These are phyloP conservation scores for Chenopodium suecicum DNA, from an alignment of 148 eudicot genomes.

Conservation along the genomic window DNA sequence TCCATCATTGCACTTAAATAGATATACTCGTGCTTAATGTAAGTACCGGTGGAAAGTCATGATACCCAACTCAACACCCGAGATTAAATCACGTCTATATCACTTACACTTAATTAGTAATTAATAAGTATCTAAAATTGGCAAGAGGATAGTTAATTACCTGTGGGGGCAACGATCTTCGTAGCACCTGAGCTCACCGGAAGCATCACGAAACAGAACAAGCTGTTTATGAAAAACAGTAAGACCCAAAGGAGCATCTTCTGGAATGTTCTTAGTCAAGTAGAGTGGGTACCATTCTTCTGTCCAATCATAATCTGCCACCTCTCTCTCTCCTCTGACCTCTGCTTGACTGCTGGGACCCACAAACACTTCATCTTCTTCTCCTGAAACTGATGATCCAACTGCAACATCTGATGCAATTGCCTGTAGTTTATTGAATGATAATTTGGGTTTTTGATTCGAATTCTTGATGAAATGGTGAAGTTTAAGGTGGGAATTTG, in stretches of 20 bases:
- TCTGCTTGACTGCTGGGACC: conserved; percentile 27
- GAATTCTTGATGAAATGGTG: not conserved
- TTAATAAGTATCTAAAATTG: no score
- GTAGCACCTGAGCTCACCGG: conserved; percentile 56
- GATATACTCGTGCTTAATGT: no score
- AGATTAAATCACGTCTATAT: not conserved
- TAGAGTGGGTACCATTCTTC: conserved; percentile 97
- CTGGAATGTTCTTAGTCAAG: conserved; percentile 65
- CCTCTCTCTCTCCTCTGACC: conserved; percentile 30
- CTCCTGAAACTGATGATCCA: conserved; percentile 10
- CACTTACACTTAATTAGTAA: not conserved
- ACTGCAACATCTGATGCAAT: conserved; percentile 23
- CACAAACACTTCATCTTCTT: conserved; percentile 37
- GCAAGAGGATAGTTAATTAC: conserved; percentile 25
- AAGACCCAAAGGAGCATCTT: conserved; percentile 91
- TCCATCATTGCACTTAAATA: no score
- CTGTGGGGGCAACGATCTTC: conserved; percentile 98
- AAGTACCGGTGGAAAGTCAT: no score
- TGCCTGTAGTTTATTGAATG: not conserved
- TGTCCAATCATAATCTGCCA: conserved; percentile 75
- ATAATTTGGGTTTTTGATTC: conserved; percentile 10
- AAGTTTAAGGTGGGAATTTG: conserved; percentile 2
- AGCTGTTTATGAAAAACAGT: conserved; percentile 86
- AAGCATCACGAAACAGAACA: conserved; percentile 70
- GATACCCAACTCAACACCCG: no score